phyloP scores from a whole-genome alignment of 768 basidiomycete genomes.

The Gelatoporia subvermispora region DNA sequence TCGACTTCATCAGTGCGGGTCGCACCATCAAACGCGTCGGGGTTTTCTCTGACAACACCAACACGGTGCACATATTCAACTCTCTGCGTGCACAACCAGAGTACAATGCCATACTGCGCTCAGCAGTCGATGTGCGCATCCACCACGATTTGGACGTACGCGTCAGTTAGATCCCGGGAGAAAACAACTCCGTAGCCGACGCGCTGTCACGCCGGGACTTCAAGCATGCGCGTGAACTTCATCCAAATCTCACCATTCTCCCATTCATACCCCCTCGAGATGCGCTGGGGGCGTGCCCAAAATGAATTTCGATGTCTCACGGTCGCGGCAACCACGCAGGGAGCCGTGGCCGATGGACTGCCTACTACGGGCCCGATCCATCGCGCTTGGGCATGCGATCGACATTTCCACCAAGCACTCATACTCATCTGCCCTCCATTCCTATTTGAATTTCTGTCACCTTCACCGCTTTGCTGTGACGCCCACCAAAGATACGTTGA shows the following conservation, averaged over 20 bases:
- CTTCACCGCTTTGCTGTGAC: constrained; percentile 29
- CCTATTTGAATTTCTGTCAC: constrained; percentile 31
- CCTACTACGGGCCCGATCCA: constrained; percentile 26
- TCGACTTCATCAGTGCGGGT: neutral
- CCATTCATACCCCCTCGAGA: constrained; percentile 16
- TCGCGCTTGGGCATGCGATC: constrained; percentile 29
- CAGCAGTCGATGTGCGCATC: constrained; percentile 11
- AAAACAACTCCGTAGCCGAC: constrained; percentile 19
- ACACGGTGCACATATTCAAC: constrained; percentile 22
- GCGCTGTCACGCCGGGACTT: constrained; percentile 12
- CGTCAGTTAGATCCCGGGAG: constrained; percentile 21
- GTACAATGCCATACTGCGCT: constrained; percentile 16
- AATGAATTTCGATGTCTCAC: constrained; percentile 10
- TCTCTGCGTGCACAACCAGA: constrained; percentile 8
- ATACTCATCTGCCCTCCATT: constrained; percentile 33
- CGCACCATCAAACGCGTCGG: constrained; percentile 4
- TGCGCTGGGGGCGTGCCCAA: constrained; percentile 17
- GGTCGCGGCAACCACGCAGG: constrained; percentile 27
- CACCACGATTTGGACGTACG: constrained; percentile 8
- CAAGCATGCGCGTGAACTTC: neutral
- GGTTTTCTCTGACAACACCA: constrained; percentile 21
- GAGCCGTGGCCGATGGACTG: constrained; percentile 31
- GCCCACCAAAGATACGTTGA: constrained; percentile 34
- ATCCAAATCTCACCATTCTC: neutral
- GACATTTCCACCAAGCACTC: constrained; percentile 15